Evolutionary conservation across 768 basidiomycete genomes (phyloP).

Genomic region (Serendipita sp.): DNA sequence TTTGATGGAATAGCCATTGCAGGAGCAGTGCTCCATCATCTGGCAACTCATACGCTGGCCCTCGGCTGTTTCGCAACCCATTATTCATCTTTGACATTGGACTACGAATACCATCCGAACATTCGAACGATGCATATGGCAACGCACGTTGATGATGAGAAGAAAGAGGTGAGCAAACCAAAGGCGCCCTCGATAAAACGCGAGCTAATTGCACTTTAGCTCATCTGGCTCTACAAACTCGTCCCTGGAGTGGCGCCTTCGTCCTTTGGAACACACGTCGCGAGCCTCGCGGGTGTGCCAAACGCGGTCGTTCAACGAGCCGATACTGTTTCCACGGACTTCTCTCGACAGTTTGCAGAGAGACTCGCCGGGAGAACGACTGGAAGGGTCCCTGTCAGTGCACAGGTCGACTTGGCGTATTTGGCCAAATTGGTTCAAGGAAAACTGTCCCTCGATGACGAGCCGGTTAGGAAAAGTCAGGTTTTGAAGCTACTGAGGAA

Average conservation of each 20-base stretch:
- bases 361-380: constrained; percentile 50
- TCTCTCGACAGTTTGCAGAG: constrained; percentile 76
- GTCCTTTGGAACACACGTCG: constrained; percentile 90
- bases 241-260: constrained; percentile 73
- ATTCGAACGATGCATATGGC: constrained; percentile 94
- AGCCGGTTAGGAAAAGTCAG: constrained; percentile 36
- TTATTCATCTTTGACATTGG: constrained; percentile 89
- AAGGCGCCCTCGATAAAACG: not conserved
- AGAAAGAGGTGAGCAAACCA: constrained; percentile 49
- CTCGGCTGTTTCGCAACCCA: constrained; percentile 96
- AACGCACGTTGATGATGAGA: constrained; percentile 84
- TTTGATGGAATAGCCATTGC: constrained; percentile 99
- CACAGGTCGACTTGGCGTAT: constrained; percentile 84
- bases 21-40: constrained; percentile 82
- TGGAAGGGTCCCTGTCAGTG: constrained; percentile 47
- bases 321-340: constrained; percentile 70
- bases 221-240: constrained; percentile 91
- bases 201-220: constrained; percentile 27
- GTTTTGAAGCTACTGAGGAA: constrained; percentile 39
- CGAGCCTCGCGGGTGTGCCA: constrained; percentile 87
- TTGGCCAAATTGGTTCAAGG: constrained; percentile 27
- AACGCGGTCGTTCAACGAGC: constrained; percentile 73
- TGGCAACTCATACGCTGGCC: constrained; percentile 84
- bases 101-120: constrained; percentile 83
- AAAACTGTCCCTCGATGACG: constrained; percentile 33